Base-by-base conservation (phyloP, 2,329 filamentous ascomycete genomes). In the Penicillium aurantiogriseum region DNA sequence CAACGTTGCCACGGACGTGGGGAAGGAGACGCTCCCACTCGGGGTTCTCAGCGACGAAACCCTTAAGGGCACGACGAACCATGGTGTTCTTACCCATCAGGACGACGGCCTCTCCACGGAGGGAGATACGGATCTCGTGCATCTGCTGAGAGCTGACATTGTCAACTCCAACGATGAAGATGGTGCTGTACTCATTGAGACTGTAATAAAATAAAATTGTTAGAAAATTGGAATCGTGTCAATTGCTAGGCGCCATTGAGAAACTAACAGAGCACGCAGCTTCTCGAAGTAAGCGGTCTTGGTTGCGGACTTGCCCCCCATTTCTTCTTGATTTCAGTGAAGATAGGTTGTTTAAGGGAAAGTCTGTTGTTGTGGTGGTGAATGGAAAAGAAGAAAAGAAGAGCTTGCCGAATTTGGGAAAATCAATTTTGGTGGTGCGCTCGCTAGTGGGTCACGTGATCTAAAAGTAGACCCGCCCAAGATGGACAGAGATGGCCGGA, bases 91-190 rank as follows among this genome's bases (percentile, higher is more conserved):
- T 97, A 79, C 93, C 94, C 94, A 97, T 97, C 83, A 99, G 85
- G 73, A 99, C 92, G 72, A 97, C 90, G 81, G 87, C 92, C 81
- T 96, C 83, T 64, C 88, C 89, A 79, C 94, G 92, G 79, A 99
- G 90, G 74, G 91, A 82, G 75, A 88, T 83, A 80, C 94, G 90
- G 81, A 99, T 97, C 88, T 99, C 94, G 91, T 99, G 94, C 95
- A 99, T 99, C 88, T 99, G 95, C 88, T 99, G 94, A 72, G 94
- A 99, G 81, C 89, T 91, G 88, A 99, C 94, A 99, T 97, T 99
- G 91, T 97, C 91, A 77, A 93, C 89, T 77, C 78, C 87, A 80
- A 96, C 92, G 80, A 99, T 92, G 91, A 99, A 97, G 84, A 97
- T 90, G 76, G 90, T 93, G 80, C 87, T 87, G 89, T 95, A 97